These are phyloP conservation scores for Leccinum truebloodii DNA, from an alignment of 768 basidiomycete species.

Conservation along the genomic window DNA sequence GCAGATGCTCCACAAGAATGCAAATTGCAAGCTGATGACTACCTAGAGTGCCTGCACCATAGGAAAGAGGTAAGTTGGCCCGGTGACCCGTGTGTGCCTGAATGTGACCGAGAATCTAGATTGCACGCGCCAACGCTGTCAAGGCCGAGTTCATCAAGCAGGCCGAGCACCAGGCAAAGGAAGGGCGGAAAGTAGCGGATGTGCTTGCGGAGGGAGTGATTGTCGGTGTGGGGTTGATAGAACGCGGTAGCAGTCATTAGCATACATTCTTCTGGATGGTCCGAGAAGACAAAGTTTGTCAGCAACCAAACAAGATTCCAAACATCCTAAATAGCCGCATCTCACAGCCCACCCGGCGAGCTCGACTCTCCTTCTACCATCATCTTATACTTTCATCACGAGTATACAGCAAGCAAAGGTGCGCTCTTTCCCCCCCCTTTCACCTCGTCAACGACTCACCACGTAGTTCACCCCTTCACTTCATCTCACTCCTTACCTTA, in stretches of 20 bases:
- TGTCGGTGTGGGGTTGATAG: conserved; percentile 74
- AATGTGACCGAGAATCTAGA: conserved; percentile 36
- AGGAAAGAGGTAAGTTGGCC: conserved; percentile 71
- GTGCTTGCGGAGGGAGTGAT: conserved; percentile 72
- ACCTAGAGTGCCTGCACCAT: conserved; percentile 89
- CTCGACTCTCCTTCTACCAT: conserved; percentile 32
- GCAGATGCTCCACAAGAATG: conserved; percentile 78
- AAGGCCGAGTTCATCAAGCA: conserved; percentile 72
- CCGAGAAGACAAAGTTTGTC: conserved; percentile 24
- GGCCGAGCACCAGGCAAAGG: conserved; percentile 62
- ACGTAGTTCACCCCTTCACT: background rate
- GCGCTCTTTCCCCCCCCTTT: background rate
- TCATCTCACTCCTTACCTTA: background rate
- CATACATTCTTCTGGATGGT: conserved; percentile 6
- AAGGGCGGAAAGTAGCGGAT: conserved; percentile 71
- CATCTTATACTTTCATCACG: conserved; percentile 12
- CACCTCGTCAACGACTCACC: background rate
- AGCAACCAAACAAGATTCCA: conserved; percentile 40
- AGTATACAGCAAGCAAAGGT: conserved; percentile 13
- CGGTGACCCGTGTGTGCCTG: background rate
- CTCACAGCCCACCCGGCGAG: conserved; percentile 1
- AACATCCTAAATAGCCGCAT: conserved; percentile 39
- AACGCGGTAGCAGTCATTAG: conserved; percentile 36
- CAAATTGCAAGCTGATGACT: conserved; percentile 73
- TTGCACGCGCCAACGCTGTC: conserved; percentile 65